Base-by-base conservation (phyloP, 345 rosid species). In the Ceriops zippeliana region DNA sequence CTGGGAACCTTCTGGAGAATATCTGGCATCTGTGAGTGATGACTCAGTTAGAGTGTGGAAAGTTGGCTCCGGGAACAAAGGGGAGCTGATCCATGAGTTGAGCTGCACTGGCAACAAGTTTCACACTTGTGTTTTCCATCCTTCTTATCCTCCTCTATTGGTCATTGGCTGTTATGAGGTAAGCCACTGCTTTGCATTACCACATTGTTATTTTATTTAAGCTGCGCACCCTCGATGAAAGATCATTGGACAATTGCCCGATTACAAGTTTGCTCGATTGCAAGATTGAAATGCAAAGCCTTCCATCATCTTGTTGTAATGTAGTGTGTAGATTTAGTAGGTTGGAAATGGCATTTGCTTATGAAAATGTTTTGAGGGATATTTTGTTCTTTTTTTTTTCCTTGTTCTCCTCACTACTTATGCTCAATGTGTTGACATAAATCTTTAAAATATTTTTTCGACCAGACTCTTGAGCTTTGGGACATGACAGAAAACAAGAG, bases 1-100 rank as follows among this genome's bases (percentile, higher is more conserved):
- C 75, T 86, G 95, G 95, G 84, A 83, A 66, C 66, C 84, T 24
- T 65, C 78, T 5, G 95, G 95, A 1, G 85, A 85, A 63, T 82
- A 38, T 70, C 70, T 89, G 56, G 91, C 88, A 28, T 82, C 95
- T 11, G 87, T 86, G 66, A 86, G 95, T 58, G 89, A 86, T 42
- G 91, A 85, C 35, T 68, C 80, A 73, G 88, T 89, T 20, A 80
- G 78, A 68, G 91, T 86, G 38, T 86, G 95, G 95, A 76, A 54
- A 4, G 54, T 86, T 46, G 83, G 88, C 24, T 78, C 91, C 22
- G 75, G 84, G 51, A 37, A 54, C 77, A 83, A 81, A 76, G 84
- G 80, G 24, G 86, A 83, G 31, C 82, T 57, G 58, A 72, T 83
- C 70, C 86, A 82, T 61, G 86, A 86, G 77, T 61, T 86, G 67